phyloP scores from a whole-genome alignment of 2,329 filamentous ascomycete species.

The Ceratocystis cacaofunesta region DNA sequence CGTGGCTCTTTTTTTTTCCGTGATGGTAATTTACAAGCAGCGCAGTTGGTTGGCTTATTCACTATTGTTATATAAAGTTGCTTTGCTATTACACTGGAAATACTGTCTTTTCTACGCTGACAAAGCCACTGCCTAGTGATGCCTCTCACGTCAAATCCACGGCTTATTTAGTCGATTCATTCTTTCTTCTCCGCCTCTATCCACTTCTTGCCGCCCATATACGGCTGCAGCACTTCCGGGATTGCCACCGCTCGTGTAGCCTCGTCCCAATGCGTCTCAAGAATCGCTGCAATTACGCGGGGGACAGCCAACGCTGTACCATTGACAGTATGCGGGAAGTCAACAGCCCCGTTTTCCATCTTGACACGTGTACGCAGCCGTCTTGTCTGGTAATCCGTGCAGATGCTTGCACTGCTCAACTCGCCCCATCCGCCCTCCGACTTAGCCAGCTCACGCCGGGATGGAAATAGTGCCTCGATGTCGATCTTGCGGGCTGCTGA shows the following conservation, averaged over 20 bases:
- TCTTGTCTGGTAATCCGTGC: constrained; percentile 85
- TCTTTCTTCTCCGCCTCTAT: constrained; percentile 32
- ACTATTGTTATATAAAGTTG: too few relatives aligned
- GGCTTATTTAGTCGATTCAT: too few relatives aligned
- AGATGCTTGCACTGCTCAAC: constrained; percentile 78
- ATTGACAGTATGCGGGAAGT: constrained; percentile 81
- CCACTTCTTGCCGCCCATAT: constrained; percentile 62
- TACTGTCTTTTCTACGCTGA: neutral
- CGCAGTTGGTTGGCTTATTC: too few relatives aligned
- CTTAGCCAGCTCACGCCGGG: constrained; percentile 35
- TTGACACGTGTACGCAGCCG: constrained; percentile 60
- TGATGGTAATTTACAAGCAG: too few relatives aligned
- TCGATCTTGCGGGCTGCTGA: constrained; percentile 77
- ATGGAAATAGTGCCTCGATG: constrained; percentile 90
- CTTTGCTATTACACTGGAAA: neutral
- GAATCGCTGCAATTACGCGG: constrained; percentile 68
- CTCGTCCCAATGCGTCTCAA: constrained; percentile 86
- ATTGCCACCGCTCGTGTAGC: constrained; percentile 50
- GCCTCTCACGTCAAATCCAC: too few relatives aligned
- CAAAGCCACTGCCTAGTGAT: too few relatives aligned
- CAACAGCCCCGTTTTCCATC: constrained; percentile 53
- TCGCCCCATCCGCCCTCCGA: constrained; percentile 72
- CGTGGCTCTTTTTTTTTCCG: neutral
- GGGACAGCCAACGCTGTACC: constrained; percentile 88
- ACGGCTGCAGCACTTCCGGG: constrained; percentile 64